Evolutionary conservation across 768 basidiomycete genomes (phyloP).

Genomic region (Pholiota conissans): DNA sequence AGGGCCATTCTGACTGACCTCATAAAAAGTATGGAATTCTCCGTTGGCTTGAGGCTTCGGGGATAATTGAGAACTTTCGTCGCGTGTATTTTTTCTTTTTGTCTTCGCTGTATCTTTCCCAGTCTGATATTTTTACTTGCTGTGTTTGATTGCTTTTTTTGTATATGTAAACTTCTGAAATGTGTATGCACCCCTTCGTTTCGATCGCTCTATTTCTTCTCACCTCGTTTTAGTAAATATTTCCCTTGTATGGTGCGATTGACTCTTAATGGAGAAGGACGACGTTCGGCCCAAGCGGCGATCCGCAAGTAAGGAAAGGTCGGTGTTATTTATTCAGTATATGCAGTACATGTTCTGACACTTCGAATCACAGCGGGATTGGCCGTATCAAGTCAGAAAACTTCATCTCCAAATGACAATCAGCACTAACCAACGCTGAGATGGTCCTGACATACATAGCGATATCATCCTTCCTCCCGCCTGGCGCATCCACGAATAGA

Average conservation of each 20-base stretch:
- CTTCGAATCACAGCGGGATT: neutral
- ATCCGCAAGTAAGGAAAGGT: neutral
- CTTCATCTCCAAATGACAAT: neutral
- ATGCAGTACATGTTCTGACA: neutral
- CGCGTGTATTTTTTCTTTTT: neutral
- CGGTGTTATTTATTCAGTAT: neutral
- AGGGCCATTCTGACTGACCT: constrained; percentile 1
- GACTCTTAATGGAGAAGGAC: neutral
- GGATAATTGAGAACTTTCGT: neutral
- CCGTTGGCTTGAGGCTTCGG: neutral
- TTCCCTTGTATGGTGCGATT: neutral
- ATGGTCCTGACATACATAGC: neutral
- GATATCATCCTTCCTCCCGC: neutral
- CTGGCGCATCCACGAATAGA: neutral
- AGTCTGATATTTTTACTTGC: neutral
- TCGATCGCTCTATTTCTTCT: neutral
- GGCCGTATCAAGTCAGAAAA: neutral
- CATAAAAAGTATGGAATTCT: neutral
- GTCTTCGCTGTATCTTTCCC: neutral
- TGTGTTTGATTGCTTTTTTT: neutral
- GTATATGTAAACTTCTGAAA: neutral
- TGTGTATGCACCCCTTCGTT: neutral
- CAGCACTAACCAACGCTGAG: neutral
- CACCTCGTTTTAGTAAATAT: neutral
- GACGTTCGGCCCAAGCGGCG: neutral